Base-by-base conservation (phyloP, 176 grass and related monocot species). In the Chloris gayana region DNA sequence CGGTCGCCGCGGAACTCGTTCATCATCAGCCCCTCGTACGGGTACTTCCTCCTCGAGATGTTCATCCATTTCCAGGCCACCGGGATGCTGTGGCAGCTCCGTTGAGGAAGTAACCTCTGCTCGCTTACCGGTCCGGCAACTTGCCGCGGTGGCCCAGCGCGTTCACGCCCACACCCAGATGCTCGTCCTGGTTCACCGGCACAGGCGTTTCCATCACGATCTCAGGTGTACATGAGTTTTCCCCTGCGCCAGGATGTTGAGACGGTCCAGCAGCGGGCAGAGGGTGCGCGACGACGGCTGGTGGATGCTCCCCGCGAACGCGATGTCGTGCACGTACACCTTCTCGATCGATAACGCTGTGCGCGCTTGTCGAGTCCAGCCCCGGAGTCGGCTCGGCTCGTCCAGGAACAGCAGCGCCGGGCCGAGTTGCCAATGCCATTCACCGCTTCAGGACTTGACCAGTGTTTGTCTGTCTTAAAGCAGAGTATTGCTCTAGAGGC, bases 351-450 rank as follows among this genome's bases (percentile, higher is more conserved):
- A n/a, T n/a, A n/a, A 97, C 93, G 73, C 84, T 90, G 80, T 88
- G 79, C 58, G 93, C 93, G 79, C 90, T 93, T n/a, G 93, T 97
- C 2, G 93, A 97, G 83, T 97, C 90, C 13, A 97, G 83, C 47
- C 90, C 93, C 2, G 86, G 91, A 4, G 35, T 37, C 50, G 90
- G n/a, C n/a, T 91, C 21, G 91, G 91, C 73, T 93, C 93, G 76
- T 97, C 93, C 10, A 97, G 82, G 80, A 97, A 93, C 50, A 97
- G 80, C 17, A 93, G 85, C 42, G 82, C 57, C 15, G 90, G 93
- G 3, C n/a, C n/a, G n/a, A n/a, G n/a, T n/a, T n/a, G n/a, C n/a
- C n/a, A n/a, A 3, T 1, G 21, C 30, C 74, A 10, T 25, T 26
- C 22, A 12, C 14, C 7, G 5, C 7, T 21, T 57, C 53, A 57